A percentile compares a stretch with the other conserved stretches of the same genome.
phyloP scores from a whole-genome alignment of 331 rosid genomes.

The Rosa hybrid region DNA sequence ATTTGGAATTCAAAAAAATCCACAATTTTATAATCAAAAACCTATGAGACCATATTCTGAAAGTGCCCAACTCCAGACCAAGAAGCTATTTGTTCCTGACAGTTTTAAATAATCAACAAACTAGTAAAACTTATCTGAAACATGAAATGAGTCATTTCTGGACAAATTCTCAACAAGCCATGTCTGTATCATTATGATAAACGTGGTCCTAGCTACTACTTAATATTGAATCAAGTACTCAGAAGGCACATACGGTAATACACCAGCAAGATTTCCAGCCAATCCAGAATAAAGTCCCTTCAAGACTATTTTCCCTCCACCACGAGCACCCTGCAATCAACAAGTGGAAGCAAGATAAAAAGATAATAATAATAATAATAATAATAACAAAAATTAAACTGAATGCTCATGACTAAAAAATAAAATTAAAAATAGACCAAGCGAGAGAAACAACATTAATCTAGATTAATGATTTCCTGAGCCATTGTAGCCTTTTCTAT shows the following conservation, averaged over 20 bases:
- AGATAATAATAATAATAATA: too few relatives aligned
- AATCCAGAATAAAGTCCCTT: conserved; percentile 50
- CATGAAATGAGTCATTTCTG: background rate
- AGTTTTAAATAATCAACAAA: background rate
- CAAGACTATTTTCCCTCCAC: too few relatives aligned
- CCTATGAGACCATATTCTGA: background rate
- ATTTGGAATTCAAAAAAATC: background rate
- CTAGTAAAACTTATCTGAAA: background rate
- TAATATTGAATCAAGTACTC: conserved; percentile 3
- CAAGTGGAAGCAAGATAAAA: too few relatives aligned
- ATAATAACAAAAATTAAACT: too few relatives aligned
- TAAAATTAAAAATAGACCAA: background rate
- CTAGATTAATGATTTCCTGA: background rate
- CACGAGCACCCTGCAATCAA: too few relatives aligned
- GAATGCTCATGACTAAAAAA: too few relatives aligned
- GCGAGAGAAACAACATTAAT: background rate
- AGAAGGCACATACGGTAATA: conserved; percentile 77
- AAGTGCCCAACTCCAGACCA: background rate
- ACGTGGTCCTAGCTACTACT: background rate
- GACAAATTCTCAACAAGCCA: background rate
- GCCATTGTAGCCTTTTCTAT: background rate
- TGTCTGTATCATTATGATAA: background rate
- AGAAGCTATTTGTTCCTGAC: background rate
- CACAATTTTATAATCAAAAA: background rate
- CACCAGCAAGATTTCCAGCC: conserved; percentile 91